Base-by-base conservation (phyloP, 1,284 basidiomycete genomes). In the Marasmius sp. region DNA sequence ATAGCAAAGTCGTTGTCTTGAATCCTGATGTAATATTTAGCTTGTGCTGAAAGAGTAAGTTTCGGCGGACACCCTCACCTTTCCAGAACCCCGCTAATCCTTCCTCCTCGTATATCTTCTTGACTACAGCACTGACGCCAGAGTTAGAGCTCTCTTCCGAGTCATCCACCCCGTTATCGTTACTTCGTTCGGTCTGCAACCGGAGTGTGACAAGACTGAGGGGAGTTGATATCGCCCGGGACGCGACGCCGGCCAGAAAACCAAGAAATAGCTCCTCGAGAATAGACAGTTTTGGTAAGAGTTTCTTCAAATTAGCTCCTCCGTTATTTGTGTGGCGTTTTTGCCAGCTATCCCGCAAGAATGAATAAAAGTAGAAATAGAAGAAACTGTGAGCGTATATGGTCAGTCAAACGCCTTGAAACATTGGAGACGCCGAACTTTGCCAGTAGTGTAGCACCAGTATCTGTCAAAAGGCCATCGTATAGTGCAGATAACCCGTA, bases 1-100 rank as follows among this genome's bases (percentile, higher is more conserved):
- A n/a, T n/a, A n/a, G n/a, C n/a, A 12, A 6, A n/a, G 27, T 72
- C 0, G 81, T 79, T 1, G 80, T 80, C 41, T 76, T 72, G 70
- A 85, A 85, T 0, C 84, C 84, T 85, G 56, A 14, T 27, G 27
- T 5, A 43, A 43, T 14, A 27, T 37, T 52, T 49, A 53, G 50
- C 11, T 20, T 64, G 22, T 62, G 41, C 57, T 33, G 16, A 52
- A 57, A 20, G 34, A 33, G 51, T 16, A 58, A 20, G 43, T 14
- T 56, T 6, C 3, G 16, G 14, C 12, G 41, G n/a, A 18, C 2
- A 18, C 7, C 10, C 64, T 57, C 67, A 84, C 84, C 85, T 72
- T 77, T 74, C 84, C 84, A 86, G 65, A 86, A 86, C 5, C 84
- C 84, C 33, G 65, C 54, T 16, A 85, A 60, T 0, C 84, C 84